Conservation (phyloP, 129 eudicot genomes). For the carrot (Daucus carota) region DNA sequence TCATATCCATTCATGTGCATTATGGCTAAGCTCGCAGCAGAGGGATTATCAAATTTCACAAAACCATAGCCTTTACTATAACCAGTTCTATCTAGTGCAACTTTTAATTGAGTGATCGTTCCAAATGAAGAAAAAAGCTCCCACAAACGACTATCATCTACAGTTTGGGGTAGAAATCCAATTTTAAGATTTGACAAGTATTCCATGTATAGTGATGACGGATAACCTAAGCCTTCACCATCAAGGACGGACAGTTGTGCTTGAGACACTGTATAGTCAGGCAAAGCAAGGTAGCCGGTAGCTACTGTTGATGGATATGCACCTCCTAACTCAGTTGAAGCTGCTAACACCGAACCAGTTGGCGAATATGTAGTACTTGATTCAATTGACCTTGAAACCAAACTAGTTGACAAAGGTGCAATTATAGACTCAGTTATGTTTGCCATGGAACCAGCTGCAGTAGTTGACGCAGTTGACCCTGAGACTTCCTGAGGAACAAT, state of each 20-base stretch:
- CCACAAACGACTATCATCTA: not conserved
- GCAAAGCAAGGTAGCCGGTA: slow-evolving; percentile 1
- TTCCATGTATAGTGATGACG: slow-evolving; percentile 6
- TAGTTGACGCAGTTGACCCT: not conserved
- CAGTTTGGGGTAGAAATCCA: not conserved
- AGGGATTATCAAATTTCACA: slow-evolving; percentile 22
- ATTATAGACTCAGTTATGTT: not conserved
- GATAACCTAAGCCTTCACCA: slow-evolving; percentile 8
- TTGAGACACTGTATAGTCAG: slow-evolving; percentile 1
- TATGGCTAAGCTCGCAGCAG: slow-evolving; percentile 22
- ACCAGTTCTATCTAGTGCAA: slow-evolving; percentile 19
- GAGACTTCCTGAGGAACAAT: not conserved
- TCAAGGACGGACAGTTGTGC: not conserved
- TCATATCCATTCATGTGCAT: slow-evolving; percentile 23
- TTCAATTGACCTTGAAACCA: no score
- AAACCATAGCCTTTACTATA: slow-evolving; percentile 29
- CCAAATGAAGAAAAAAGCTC: slow-evolving; percentile 4
- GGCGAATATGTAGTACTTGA: no score
- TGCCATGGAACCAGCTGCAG: not conserved
- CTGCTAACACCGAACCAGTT: no score
- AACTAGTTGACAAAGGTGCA: not conserved
- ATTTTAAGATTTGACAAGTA: slow-evolving; percentile 9
- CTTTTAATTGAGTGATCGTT: not conserved
- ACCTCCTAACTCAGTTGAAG: not conserved
- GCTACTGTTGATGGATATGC: not conserved